Percentiles rank a stretch among this genome's conserved stretches.
phyloP scores from a whole-genome alignment of 257 asterid genomes.

The Solanum etuberosum region DNA sequence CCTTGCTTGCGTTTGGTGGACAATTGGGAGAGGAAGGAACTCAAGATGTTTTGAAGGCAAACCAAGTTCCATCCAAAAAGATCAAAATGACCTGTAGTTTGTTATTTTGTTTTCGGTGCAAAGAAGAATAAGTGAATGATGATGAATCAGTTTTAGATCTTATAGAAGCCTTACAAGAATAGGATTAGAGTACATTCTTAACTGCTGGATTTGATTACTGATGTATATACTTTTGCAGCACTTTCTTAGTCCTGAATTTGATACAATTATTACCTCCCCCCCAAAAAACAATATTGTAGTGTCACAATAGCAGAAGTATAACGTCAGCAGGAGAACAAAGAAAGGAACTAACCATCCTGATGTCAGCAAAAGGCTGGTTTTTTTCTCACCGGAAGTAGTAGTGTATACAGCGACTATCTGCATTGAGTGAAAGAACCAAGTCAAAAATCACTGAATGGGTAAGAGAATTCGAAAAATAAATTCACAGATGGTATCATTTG shows the following conservation, averaged over 20 bases:
- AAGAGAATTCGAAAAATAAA: neutral
- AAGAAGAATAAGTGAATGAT: neutral
- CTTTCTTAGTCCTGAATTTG: neutral
- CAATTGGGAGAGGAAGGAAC: neutral
- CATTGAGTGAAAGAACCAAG: neutral
- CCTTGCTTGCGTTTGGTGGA: neutral
- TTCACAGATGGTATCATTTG: neutral
- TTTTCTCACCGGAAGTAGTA: constrained; percentile 68
- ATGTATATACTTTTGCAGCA: neutral
- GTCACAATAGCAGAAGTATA: neutral
- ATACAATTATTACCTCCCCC: neutral
- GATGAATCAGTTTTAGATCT: neutral
- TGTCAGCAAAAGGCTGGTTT: constrained; percentile 72
- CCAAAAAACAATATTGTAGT: neutral
- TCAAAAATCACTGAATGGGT: neutral
- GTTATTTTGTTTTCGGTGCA: neutral
- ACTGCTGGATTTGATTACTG: neutral
- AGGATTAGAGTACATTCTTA: neutral
- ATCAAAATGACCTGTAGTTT: neutral
- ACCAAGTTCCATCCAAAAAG: neutral
- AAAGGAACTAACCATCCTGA: constrained; percentile 76
- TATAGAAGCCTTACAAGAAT: neutral
- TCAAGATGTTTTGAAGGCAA: neutral
- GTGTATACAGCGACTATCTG: constrained; percentile 87
- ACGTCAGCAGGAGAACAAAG: neutral